phyloP scores from a whole-genome alignment of 176 grass and related monocot genomes.

The Echinochloa phyllopogon region DNA sequence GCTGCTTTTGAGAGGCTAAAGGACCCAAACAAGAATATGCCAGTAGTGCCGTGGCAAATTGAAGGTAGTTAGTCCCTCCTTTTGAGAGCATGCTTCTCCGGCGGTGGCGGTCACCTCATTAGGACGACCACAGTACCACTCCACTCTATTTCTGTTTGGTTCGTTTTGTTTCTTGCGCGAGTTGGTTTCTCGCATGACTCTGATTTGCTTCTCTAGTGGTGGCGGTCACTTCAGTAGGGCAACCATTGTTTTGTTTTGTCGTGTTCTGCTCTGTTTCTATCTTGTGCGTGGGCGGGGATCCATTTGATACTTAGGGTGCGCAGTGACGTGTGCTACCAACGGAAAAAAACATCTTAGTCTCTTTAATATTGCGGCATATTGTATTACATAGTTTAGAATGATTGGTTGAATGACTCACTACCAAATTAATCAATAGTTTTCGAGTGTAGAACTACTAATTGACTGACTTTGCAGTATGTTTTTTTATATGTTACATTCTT shows the following conservation, averaged over 20 bases:
- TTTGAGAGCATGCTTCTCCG: slow-evolving; percentile 30
- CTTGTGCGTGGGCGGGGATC: too few relatives aligned
- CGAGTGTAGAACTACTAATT: background rate
- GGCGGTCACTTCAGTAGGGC: background rate
- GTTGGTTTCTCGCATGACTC: background rate
- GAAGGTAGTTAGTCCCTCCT: slow-evolving; percentile 23
- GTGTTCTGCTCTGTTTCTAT: too few relatives aligned
- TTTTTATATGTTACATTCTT: too few relatives aligned
- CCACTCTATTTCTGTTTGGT: background rate
- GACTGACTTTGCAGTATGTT: background rate
- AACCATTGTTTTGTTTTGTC: background rate
- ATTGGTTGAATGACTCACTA: background rate
- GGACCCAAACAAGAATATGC: slow-evolving; percentile 19
- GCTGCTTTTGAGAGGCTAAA: background rate
- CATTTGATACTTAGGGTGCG: too few relatives aligned
- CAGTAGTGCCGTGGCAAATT: slow-evolving; percentile 10
- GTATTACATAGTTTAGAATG: background rate
- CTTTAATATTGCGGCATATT: too few relatives aligned
- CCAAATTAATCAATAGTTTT: background rate
- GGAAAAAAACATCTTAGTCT: background rate
- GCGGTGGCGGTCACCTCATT: slow-evolving; percentile 15
- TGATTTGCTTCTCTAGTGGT: background rate
- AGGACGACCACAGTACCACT: background rate
- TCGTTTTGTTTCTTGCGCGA: background rate
- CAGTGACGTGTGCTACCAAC: background rate